Conservation (phyloP, 2,329 filamentous ascomycete genomes). For the Orbilia quercus region DNA sequence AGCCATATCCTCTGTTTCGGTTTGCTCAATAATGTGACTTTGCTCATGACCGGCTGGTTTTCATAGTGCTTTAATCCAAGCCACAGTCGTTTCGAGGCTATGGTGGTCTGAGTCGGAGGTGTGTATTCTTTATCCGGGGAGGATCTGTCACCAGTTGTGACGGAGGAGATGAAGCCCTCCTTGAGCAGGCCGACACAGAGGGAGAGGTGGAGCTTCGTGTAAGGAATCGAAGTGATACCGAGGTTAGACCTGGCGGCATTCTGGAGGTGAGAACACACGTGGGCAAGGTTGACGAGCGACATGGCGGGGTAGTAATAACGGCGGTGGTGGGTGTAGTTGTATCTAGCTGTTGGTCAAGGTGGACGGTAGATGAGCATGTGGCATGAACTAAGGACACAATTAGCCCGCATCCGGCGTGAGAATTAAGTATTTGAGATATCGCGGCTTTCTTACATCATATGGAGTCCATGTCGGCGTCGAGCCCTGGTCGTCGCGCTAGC, state of each 20-base stretch:
- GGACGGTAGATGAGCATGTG: constrained; percentile 34
- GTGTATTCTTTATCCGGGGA: constrained; percentile 71
- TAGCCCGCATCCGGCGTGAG: neutral
- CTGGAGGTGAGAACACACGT: constrained; percentile 90
- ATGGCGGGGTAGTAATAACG: constrained; percentile 64
- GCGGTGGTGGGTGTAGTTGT: too few relatives aligned
- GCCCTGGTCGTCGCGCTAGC: constrained; percentile 23
- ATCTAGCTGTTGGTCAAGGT: constrained; percentile 21
- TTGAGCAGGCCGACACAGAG: constrained; percentile 82
- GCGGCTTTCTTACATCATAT: constrained; percentile 32
- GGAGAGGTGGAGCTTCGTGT: constrained; percentile 81
- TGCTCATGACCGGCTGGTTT: constrained; percentile 78
- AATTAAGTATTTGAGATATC: neutral
- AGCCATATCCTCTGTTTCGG: constrained; percentile 78
- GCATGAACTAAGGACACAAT: constrained; percentile 11
- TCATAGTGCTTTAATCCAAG: constrained; percentile 91
- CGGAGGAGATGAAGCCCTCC: constrained; percentile 81
- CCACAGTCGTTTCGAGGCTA: constrained; percentile 81
- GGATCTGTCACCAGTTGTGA: constrained; percentile 72
- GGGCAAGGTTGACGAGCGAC: constrained; percentile 78
- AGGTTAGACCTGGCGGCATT: constrained; percentile 87
- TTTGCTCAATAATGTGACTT: constrained; percentile 76
- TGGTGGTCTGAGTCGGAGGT: constrained; percentile 75
- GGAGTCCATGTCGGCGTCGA: constrained; percentile 35
- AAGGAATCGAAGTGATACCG: constrained; percentile 82